Base-by-base conservation (phyloP, 129 eudicot genomes). In the Pseudognaphalium luteoalbum region DNA sequence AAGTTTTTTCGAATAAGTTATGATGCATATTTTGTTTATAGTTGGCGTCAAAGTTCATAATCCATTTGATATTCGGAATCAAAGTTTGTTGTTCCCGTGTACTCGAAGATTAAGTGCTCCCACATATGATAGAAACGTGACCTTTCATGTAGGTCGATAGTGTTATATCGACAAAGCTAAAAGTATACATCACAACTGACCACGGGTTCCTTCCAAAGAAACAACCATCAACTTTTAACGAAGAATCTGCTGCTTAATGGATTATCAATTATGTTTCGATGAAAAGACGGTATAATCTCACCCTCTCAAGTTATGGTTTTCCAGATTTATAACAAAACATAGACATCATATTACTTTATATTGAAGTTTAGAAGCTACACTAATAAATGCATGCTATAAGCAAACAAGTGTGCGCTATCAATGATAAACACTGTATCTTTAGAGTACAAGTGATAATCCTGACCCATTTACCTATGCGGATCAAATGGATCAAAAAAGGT, bases 191-290 rank as follows among this genome's bases (percentile, higher is more conserved):
- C 70, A 59, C 51, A 25, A 69, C 19, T 12, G 79, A 54, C 83
- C 83, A 80, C 51, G 30, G 22, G 57, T 62, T 62, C 56, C 72
- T 71, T 78, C 42, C 77, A 54, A 80, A 37, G 68, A 73, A 66
- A 80, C 74, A 73, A 72, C 79, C 69, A 65, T 79, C 61, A 73
- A 72, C 83, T 47, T 47, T 47, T 47, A 14, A 11, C 54, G 54
- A 47, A 47, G n/a, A 11, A 47, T 14, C 54, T 47, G 54, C 5
- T 47, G 54, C 12, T 4, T 47, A 47, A 12, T 47, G 54, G 54
- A 47, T 47, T 47, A 47, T 47, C 54, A 1, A 3, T 47, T 12
- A 3, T 12, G 54, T 3, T 12, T 14, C 1, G 6, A 47, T 11
- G 17, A 11, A 47, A 14, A 47, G 4, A 47, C 1, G 54, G 54